Percentiles rank a stretch among this genome's conserved stretches.
phyloP scores from a whole-genome alignment of 495 filamentous ascomycete genomes.

The Neohortaea acidophila region DNA sequence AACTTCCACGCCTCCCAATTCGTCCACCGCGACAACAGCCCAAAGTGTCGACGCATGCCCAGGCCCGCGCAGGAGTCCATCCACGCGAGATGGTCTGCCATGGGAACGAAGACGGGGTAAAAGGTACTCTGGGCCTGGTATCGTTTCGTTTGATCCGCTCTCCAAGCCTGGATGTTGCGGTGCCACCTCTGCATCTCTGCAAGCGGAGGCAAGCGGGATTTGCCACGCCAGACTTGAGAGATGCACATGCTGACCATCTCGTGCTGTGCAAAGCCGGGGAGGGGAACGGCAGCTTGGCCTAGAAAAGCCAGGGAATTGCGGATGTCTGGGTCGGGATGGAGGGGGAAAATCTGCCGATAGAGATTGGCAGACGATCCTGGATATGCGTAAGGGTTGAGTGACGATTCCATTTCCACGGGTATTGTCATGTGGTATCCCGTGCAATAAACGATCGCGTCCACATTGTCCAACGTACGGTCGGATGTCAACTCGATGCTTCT shows the following conservation, averaged over 20 bases:
- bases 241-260: background rate
- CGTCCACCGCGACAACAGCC: background rate
- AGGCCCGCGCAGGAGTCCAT: background rate
- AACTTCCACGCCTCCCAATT: background rate
- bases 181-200: background rate
- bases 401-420: background rate
- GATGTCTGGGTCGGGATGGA: background rate
- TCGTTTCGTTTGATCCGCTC: background rate
- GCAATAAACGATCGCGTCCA: background rate
- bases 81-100: background rate
- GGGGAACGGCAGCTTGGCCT: background rate
- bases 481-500: background rate
- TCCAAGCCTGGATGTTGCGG: background rate
- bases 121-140: background rate
- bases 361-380: background rate
- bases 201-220: background rate
- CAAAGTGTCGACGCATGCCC: background rate
- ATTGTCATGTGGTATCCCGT: background rate
- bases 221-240: background rate
- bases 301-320: background rate
- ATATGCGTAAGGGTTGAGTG: background rate
- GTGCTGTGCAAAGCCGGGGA: background rate
- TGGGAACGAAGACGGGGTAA: background rate
- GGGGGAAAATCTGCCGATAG: constrained; percentile 1
- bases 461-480: background rate